These are phyloP conservation scores for Bidens hawaiensis DNA, from an alignment of 140 eudicot species.

Conservation along the genomic window DNA sequence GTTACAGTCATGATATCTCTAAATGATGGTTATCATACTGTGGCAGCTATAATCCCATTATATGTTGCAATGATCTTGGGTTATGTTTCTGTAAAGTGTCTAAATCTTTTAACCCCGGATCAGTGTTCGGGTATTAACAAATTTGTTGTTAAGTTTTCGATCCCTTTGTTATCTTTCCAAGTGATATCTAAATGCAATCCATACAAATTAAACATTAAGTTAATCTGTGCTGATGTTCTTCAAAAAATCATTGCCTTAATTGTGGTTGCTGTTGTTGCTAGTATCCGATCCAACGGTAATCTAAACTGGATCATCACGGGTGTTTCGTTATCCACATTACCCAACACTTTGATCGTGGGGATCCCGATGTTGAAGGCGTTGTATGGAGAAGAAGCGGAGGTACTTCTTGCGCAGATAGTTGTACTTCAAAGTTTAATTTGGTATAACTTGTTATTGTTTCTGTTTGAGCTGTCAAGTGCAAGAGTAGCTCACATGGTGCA, in stretches of 20 bases:
- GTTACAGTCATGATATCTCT: constrained; percentile 64
- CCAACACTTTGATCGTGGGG: constrained; percentile 74
- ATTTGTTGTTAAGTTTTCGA: constrained; percentile 68
- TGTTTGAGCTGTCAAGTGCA: constrained; percentile 58
- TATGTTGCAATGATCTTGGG: constrained; percentile 72
- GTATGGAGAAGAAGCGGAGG: constrained; percentile 61
- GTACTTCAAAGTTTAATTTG: constrained; percentile 70
- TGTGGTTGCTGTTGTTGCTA: constrained; percentile 34
- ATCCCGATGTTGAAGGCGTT: constrained; percentile 66
- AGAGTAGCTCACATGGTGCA: constrained; percentile 31
- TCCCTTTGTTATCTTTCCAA: constrained; percentile 70
- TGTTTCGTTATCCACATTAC: constrained; percentile 66
- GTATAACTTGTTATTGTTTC: constrained; percentile 63
- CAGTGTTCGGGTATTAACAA: constrained; percentile 78
- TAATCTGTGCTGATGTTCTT: constrained; percentile 61
- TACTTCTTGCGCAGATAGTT: constrained; percentile 52
- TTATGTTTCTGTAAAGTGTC: constrained; percentile 54
- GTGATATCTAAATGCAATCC: constrained; percentile 63
- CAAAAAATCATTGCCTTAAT: constrained; percentile 56
- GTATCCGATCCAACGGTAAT: constrained; percentile 50
- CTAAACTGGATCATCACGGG: constrained; percentile 79
- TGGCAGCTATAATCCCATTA: constrained; percentile 56
- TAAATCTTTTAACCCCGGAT: constrained; percentile 58
- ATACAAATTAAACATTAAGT: constrained; percentile 61
- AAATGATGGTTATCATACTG: constrained; percentile 43